These are phyloP conservation scores for Carnegiea gigantea DNA, from an alignment of 179 eudicot genomes.

Conservation along the genomic window DNA sequence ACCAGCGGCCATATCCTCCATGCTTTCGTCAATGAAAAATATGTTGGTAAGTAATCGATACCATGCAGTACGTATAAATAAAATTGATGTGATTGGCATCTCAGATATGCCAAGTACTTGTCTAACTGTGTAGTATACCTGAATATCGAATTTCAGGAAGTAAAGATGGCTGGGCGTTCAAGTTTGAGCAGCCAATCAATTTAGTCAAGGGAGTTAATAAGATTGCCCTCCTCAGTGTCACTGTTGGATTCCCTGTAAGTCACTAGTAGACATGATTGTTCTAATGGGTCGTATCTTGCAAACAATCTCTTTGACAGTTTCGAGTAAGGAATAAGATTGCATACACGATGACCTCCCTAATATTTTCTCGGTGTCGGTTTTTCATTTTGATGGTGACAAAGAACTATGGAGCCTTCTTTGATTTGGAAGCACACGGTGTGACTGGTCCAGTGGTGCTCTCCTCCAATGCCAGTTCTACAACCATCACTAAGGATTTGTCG, in stretches of 20 bases:
- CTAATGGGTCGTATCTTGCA: background rate
- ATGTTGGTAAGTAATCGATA: background rate
- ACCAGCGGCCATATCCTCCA: conserved; percentile 13
- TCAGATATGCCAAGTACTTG: background rate
- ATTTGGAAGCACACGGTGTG: background rate
- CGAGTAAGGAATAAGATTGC: too few species aligned
- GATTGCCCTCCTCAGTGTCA: conserved; percentile 15
- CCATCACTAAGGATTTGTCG: conserved; percentile 15
- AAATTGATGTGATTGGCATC: background rate
- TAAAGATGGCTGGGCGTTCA: conserved; percentile 3
- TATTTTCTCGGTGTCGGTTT: too few species aligned
- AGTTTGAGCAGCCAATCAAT: conserved; percentile 4
- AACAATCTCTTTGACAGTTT: too few species aligned
- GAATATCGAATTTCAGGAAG: conserved; percentile 1
- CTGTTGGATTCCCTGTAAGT: conserved; percentile 15
- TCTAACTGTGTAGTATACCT: background rate
- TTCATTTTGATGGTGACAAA: background rate
- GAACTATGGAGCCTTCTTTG: conserved; percentile 14
- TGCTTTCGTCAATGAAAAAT: conserved; percentile 9
- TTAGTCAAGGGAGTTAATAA: conserved; percentile 6
- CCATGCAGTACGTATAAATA: background rate
- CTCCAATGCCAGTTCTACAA: background rate
- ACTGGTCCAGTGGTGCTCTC: conserved; percentile 7
- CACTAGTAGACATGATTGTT: background rate
- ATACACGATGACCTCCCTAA: too few species aligned